phyloP scores from a whole-genome alignment of 2,329 filamentous ascomycete species.

The Knoxdaviesia proteae region DNA sequence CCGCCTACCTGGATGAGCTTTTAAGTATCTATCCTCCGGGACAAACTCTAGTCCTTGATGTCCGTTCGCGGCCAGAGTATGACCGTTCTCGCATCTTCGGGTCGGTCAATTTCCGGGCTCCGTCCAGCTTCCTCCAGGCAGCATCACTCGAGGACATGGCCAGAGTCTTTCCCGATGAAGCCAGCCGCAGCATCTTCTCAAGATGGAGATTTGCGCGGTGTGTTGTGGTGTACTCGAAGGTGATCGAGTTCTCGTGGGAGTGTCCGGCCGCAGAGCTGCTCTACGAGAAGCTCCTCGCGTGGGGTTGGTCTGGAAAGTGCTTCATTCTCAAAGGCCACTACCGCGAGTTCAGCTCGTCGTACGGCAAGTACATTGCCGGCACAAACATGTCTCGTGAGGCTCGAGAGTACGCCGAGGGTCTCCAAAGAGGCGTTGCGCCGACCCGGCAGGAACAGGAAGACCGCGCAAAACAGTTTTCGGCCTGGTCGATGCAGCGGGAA shows the following conservation, averaged over 20 bases:
- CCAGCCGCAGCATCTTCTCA: conserved; percentile 23
- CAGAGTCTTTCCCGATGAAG: conserved; percentile 25
- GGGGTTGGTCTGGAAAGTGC: conserved; percentile 27
- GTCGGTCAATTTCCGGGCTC: conserved; percentile 29
- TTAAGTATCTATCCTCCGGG: conserved; percentile 26
- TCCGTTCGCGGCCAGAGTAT: conserved; percentile 24
- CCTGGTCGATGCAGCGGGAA: conserved; percentile 22
- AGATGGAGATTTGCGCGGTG: conserved; percentile 25
- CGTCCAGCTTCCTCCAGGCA: conserved; percentile 24
- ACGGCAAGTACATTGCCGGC: conserved; percentile 26
- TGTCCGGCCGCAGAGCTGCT: conserved; percentile 26
- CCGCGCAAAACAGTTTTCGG: conserved; percentile 15
- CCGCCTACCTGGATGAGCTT: conserved; percentile 26
- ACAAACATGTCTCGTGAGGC: conserved; percentile 19
- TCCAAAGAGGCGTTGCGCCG: conserved; percentile 12
- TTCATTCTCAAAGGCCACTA: conserved; percentile 36
- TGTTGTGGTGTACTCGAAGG: conserved; percentile 30
- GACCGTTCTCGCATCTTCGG: conserved; percentile 28
- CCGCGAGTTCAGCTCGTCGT: conserved; percentile 30
- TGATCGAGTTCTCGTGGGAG: conserved; percentile 27
- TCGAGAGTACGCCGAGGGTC: conserved; percentile 14
- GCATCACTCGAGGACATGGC: conserved; percentile 30
- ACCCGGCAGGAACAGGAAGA: conserved; percentile 8
- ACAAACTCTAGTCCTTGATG: conserved; percentile 26
- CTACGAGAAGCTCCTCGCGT: conserved; percentile 20